Evolutionary conservation across 352 stramenopile species (phyloP).

Genomic region (Globisporangium apiculatum): DNA sequence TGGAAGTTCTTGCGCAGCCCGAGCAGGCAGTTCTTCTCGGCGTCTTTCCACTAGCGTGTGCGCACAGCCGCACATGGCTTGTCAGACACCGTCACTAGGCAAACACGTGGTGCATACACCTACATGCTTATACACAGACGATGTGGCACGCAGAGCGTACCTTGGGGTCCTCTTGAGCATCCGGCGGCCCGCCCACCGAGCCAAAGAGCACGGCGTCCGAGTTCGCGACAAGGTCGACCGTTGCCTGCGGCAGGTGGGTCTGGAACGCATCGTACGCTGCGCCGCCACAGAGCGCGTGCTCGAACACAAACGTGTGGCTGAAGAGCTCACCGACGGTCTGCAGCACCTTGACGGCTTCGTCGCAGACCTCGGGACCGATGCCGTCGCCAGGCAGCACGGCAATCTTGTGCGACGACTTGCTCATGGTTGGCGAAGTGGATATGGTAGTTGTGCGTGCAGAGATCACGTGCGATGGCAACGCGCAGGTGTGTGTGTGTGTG

Average conservation of each 20-base stretch:
- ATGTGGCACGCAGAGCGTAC: constrained; percentile 9
- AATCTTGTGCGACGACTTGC: constrained; percentile 73
- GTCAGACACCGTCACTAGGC: too few species aligned
- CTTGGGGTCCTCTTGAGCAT: constrained; percentile 84
- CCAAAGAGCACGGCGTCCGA: constrained; percentile 93
- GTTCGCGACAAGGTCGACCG: constrained; percentile 88
- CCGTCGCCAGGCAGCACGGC: constrained; percentile 96
- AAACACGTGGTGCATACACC: background rate
- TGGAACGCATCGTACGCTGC: constrained; percentile 90
- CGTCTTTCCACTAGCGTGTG: constrained; percentile 65
- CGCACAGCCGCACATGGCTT: background rate
- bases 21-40: constrained; percentile 94
- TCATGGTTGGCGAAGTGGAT: constrained; percentile 16
- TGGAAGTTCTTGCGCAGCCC: constrained; percentile 97
- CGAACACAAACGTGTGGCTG: constrained; percentile 91
- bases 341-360: constrained; percentile 90
- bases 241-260: constrained; percentile 92
- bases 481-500: too few species aligned
- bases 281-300: constrained; percentile 94
- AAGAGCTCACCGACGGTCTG: constrained; percentile 70
- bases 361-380: constrained; percentile 98
- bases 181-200: constrained; percentile 94
- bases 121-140: too few species aligned
- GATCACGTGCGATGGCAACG: too few species aligned
- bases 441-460: background rate